phyloP scores from a whole-genome alignment of 2,329 filamentous ascomycete species.

The Fusarium denticulatum region DNA sequence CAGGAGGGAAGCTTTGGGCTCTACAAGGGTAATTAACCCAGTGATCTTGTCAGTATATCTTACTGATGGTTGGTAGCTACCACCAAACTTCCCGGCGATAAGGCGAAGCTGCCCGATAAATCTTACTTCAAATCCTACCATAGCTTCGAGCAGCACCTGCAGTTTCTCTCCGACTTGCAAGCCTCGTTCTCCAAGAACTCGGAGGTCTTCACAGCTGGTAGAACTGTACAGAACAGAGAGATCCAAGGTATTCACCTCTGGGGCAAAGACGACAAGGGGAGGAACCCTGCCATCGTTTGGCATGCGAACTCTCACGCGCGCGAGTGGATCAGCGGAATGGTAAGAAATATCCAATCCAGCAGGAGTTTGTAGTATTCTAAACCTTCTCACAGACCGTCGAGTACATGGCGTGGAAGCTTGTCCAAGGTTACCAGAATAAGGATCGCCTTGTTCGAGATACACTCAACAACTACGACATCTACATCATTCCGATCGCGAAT shows the following conservation, averaged over 20 bases:
- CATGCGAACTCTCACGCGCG: conserved; percentile 69
- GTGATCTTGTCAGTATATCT: fast-evolving
- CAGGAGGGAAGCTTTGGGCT: conserved; percentile 34
- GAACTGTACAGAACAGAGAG: conserved; percentile 56
- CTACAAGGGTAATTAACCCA: conserved; percentile 6
- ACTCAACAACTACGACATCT: conserved; percentile 72
- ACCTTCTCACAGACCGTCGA: conserved; percentile 23
- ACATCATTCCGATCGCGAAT: conserved; percentile 71
- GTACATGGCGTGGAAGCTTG: conserved; percentile 35
- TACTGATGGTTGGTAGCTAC: not conserved
- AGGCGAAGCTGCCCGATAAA: conserved; percentile 9
- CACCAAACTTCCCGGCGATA: not conserved
- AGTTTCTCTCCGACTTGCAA: conserved; percentile 59
- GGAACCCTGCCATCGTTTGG: conserved; percentile 63
- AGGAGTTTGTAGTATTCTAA: not conserved
- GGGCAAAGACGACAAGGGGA: conserved; percentile 55
- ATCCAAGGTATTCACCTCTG: conserved; percentile 71
- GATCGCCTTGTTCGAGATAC: conserved; percentile 17
- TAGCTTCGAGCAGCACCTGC: conserved; percentile 59
- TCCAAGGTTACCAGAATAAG: conserved; percentile 34
- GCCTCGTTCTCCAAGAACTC: conserved; percentile 55
- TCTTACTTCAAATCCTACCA: conserved; percentile 66
- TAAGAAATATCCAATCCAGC: conserved; percentile 11
- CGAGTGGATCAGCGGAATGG: conserved; percentile 69
- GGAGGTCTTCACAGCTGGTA: conserved; percentile 60